Percentiles rank a stretch among this genome's conserved stretches.
Evolutionary conservation across 2,329 filamentous ascomycete species (phyloP).

Genomic region (Ophiocordyceps camponoti-leonardi): DNA sequence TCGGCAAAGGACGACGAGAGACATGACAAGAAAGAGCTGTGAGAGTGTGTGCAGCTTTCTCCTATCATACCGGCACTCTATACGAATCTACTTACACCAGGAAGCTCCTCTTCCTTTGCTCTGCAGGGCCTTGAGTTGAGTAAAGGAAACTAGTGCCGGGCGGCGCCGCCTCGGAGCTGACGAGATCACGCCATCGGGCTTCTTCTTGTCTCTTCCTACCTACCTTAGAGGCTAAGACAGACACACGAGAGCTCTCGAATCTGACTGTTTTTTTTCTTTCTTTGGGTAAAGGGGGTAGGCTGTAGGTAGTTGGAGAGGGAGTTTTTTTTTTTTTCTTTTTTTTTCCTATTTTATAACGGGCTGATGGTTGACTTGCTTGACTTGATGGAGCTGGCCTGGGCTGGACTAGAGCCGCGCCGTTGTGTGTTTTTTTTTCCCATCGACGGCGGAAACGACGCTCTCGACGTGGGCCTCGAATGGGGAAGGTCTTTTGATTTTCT

Average conservation of each 20-base stretch:
- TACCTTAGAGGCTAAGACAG: no score
- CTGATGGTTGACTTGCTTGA: not conserved
- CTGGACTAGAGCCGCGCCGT: not conserved
- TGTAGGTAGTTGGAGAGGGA: no score
- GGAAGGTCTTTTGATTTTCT: not conserved
- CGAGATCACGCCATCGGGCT: not conserved
- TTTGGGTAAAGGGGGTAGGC: no score
- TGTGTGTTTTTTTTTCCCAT: not conserved
- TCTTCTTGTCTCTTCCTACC: no score
- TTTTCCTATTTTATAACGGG: not conserved
- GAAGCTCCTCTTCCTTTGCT: no score
- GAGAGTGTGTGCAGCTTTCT: no score
- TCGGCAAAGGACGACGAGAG: not conserved
- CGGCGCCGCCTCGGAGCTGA: not conserved
- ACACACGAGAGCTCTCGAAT: not conserved
- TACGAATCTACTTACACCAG: not conserved
- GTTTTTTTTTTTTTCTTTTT: not conserved
- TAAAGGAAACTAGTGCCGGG: not conserved
- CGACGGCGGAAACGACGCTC: not conserved
- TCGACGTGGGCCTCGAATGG: not conserved
- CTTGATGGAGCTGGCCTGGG: no score
- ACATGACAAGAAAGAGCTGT: not conserved
- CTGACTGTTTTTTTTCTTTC: not conserved
- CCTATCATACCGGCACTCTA: not conserved
- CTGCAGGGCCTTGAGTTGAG: no score